phyloP scores from a whole-genome alignment of 169 alveolate genomes.

The Eimeria falciformis region DNA sequence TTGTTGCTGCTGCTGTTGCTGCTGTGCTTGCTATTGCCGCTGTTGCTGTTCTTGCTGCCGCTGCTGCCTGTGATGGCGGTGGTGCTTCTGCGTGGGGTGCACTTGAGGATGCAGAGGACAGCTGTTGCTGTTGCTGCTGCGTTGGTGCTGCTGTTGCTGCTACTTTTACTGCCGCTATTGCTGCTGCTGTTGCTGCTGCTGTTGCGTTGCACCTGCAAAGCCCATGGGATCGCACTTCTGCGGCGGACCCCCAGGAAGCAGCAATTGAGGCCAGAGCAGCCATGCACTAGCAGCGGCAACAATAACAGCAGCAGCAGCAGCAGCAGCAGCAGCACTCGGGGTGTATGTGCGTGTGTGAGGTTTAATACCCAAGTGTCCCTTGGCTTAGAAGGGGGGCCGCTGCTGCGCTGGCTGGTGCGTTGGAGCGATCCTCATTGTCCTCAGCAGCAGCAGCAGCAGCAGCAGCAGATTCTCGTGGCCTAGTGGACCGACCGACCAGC shows the following conservation, averaged over 20 bases:
- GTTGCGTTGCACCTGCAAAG: neutral
- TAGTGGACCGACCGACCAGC: no score
- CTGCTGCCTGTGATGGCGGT: neutral
- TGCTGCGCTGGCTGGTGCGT: no score
- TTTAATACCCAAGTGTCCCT: no score
- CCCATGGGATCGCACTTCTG: no score
- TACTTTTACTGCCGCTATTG: neutral
- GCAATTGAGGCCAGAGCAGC: neutral
- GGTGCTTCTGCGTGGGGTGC: neutral
- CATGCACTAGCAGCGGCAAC: neutral
- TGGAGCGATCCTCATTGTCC: no score
- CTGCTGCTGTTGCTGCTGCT: neutral
- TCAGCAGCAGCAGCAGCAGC: no score
- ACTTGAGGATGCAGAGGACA: neutral
- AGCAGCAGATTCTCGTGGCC: no score
- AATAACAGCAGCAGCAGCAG: neutral
- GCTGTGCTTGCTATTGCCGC: neutral
- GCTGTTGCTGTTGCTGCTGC: neutral
- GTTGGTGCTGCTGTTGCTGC: neutral
- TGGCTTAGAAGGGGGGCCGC: no score
- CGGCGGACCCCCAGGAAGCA: neutral
- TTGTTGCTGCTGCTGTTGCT: neutral
- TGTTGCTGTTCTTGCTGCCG: neutral
- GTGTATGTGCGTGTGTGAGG: no score
- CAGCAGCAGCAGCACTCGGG: neutral